Evolutionary conservation across 2,329 filamentous ascomycete species (phyloP).

Genomic region (Phialocephala subalpina): DNA sequence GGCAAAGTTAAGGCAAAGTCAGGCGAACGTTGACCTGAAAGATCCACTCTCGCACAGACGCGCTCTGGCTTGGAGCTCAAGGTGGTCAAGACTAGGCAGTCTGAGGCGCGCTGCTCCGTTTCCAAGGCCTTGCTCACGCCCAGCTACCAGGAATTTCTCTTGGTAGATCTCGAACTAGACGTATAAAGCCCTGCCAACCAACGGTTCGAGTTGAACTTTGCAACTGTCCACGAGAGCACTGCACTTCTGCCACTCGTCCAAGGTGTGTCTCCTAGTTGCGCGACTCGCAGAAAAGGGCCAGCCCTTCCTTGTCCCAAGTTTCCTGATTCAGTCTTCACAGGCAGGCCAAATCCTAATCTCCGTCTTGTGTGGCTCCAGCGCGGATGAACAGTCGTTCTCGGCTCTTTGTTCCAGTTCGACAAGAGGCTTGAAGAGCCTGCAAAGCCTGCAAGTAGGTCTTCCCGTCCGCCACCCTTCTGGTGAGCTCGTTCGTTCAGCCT

Average conservation of each 20-base stretch:
- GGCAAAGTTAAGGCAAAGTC: neutral
- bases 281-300: constrained; percentile 11
- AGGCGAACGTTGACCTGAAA: constrained; percentile 9
- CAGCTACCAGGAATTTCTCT: neutral
- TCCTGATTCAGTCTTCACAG: neutral
- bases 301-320: constrained; percentile 2
- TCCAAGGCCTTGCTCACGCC: neutral
- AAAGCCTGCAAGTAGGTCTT: neutral
- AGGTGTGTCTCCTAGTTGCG: constrained; percentile 1
- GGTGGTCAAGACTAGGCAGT: constrained; percentile 12
- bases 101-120: constrained; percentile 13
- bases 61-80: constrained; percentile 15
- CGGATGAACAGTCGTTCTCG: constrained; percentile 6
- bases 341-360: constrained; percentile 4
- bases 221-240: neutral
- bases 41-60: constrained; percentile 18
- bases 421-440: constrained; percentile 5
- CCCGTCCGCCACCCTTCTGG: neutral
- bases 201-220: constrained; percentile 1
- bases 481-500: neutral
- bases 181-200: neutral
- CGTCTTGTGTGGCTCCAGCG: constrained; percentile 7
- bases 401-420: constrained; percentile 3
- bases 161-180: constrained; percentile 8
- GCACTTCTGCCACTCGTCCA: neutral